Base-by-base conservation (phyloP, 1,284 basidiomycete species). In the Uromyces viciae-fabae region DNA sequence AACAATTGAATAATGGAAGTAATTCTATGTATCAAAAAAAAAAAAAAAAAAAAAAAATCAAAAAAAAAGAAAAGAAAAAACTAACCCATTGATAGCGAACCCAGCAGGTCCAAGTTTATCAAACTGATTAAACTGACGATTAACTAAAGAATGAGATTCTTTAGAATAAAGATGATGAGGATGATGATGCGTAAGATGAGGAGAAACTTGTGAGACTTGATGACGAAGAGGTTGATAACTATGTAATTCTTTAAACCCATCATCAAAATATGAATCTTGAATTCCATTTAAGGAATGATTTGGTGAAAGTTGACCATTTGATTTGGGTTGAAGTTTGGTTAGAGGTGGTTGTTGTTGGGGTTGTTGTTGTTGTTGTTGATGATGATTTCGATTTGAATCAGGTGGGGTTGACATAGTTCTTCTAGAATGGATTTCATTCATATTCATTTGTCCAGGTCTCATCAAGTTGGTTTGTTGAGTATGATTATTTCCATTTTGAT, bases 1-100 rank as follows among this genome's bases (percentile, higher is more conserved):
- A 75, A 75, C 43, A 75, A 49, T 46, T 76, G 75, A 52, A 76
- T 64, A 68, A 76, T 76, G 1, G 75, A 76, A 64, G 75, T 62
- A 22, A 76, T 76, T 46, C 75, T 76, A 40, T n/a, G 17, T 15
- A 49, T 17, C 38, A 33, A 19, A 46, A 36, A 22, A 5, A 33
- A 15, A 66, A n/a, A 33, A 36, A 31, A n/a, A 28, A 3, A 22
- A 1, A 22, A n/a, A 52, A 14, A 52, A 14, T 56, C 42, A 42
- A 19, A 33, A 28, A 69, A n/a, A 22, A 64, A 64, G 17, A 49
- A 58, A 75, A 49, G 49, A 46, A 43, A 49, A 49, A n/a, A 28
- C 58, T 46, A n/a, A 78, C 75, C 75, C 75, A 69, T 78, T 78
- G 25, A 78, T 68, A 33, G 75, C 75, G 40, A 56, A 69, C 28